These are phyloP conservation scores for Albugo laibachii DNA, from an alignment of 352 stramenopile genomes.

Conservation along the genomic window DNA sequence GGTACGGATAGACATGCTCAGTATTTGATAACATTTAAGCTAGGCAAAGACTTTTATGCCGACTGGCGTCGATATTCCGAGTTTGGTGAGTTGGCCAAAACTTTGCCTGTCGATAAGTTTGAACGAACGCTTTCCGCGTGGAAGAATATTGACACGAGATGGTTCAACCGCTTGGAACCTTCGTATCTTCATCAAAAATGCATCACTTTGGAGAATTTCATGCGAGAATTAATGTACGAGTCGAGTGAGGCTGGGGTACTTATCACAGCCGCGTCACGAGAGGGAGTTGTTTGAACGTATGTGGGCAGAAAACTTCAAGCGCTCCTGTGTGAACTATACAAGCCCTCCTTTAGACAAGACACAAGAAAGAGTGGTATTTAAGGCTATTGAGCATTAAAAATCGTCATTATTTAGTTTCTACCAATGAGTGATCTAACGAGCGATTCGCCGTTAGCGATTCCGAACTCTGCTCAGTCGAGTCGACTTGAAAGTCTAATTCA, in stretches of 20 bases:
- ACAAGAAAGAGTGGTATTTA: no score
- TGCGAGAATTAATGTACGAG: constrained; percentile 80
- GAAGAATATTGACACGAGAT: constrained; percentile 59
- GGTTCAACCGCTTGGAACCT: constrained; percentile 74
- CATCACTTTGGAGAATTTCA: constrained; percentile 75
- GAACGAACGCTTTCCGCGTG: constrained; percentile 44
- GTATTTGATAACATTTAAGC: constrained; percentile 75
- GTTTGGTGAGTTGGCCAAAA: constrained; percentile 73
- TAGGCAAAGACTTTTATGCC: constrained; percentile 70
- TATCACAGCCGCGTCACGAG: constrained; percentile 84
- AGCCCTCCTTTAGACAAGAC: no score
- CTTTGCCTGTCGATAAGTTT: constrained; percentile 31
- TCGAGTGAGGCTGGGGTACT: constrained; percentile 44
- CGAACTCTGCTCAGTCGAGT: constrained; percentile 20
- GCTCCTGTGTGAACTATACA: constrained; percentile 62
- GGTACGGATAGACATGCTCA: constrained; percentile 67
- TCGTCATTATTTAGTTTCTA: constrained; percentile 1
- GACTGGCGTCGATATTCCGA: constrained; percentile 79
- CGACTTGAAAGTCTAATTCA: constrained; percentile 62
- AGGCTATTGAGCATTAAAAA: constrained; percentile 1
- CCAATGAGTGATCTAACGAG: no score
- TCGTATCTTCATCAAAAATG: constrained; percentile 77
- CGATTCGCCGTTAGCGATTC: no score
- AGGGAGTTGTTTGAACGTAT: constrained; percentile 91
- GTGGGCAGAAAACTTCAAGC: constrained; percentile 93